phyloP scores from a whole-genome alignment of 371 early-diverging fungal genomes.

The Lichtheimia hyalospora region DNA sequence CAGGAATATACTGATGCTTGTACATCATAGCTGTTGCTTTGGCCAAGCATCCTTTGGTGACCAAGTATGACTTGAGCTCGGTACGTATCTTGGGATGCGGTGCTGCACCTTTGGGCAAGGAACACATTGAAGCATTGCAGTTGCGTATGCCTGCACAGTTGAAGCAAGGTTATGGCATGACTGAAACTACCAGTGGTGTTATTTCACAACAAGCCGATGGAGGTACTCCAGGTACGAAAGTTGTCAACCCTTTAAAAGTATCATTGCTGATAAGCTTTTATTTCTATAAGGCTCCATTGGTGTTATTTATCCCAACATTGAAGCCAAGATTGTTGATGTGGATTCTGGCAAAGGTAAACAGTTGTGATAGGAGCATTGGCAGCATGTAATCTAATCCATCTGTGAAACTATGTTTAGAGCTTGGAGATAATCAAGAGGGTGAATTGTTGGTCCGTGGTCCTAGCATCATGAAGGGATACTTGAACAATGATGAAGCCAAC shows the following conservation, averaged over 20 bases:
- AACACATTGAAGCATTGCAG: slow-evolving; percentile 50
- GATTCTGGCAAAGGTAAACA: slow-evolving; percentile 4
- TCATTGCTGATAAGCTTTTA: too few species aligned
- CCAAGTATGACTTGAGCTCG: slow-evolving; percentile 65
- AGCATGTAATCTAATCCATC: not conserved
- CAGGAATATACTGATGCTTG: not conserved
- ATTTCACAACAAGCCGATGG: slow-evolving; percentile 20
- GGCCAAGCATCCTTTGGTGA: slow-evolving; percentile 67
- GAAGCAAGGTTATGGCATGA: slow-evolving; percentile 74
- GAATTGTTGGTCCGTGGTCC: slow-evolving; percentile 70
- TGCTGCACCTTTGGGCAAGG: slow-evolving; percentile 80
- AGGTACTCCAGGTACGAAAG: slow-evolving; percentile 11
- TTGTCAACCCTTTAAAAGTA: too few species aligned
- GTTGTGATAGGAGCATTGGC: too few species aligned
- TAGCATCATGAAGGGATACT: slow-evolving; percentile 53
- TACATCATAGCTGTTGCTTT: slow-evolving; percentile 46
- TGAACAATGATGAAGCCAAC: slow-evolving; percentile 70
- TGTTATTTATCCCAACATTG: slow-evolving; percentile 61
- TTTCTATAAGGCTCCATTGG: slow-evolving; percentile 54
- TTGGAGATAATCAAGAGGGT: slow-evolving; percentile 59
- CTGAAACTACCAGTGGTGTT: slow-evolving; percentile 56
- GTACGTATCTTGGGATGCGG: slow-evolving; percentile 65
- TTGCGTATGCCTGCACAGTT: slow-evolving; percentile 53
- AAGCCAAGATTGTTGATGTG: slow-evolving; percentile 68
- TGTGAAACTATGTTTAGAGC: slow-evolving; percentile 21